A percentile compares a stretch with the other conserved stretches of the same genome.
These are phyloP conservation scores for Aphanomyces euteiches DNA, from an alignment of 352 stramenopile genomes.

Conservation along the genomic window DNA sequence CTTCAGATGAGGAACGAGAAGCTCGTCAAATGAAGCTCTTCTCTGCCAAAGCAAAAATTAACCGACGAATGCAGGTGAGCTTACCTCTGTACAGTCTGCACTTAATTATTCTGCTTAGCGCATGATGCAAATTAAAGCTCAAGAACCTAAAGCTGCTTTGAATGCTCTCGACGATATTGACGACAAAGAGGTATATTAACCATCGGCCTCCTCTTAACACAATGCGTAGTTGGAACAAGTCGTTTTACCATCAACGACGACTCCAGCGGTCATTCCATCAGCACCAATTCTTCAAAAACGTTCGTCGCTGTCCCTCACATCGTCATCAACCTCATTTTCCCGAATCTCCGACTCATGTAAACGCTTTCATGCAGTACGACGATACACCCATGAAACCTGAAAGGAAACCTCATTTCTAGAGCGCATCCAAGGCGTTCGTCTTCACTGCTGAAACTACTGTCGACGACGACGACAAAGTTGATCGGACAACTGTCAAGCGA, in stretches of 20 bases:
- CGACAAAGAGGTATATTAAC: slow-evolving; percentile 57
- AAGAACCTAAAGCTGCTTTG: slow-evolving; percentile 31
- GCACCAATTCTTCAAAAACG: slow-evolving; percentile 23
- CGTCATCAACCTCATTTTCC: slow-evolving; percentile 59
- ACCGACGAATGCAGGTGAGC: slow-evolving; percentile 66
- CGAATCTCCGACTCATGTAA: slow-evolving; percentile 67
- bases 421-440: slow-evolving; percentile 65
- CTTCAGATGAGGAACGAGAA: slow-evolving; percentile 77
- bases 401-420: not conserved
- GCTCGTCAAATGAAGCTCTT: slow-evolving; percentile 84
- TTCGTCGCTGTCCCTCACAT: slow-evolving; percentile 35
- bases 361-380: slow-evolving; percentile 48
- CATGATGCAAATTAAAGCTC: slow-evolving; percentile 63
- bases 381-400: not conserved
- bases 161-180: slow-evolving; percentile 62
- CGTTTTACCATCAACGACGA: slow-evolving; percentile 17
- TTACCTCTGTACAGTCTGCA: not conserved
- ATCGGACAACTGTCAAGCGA: not conserved
- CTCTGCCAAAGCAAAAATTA: slow-evolving; percentile 72
- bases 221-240: slow-evolving; percentile 35
- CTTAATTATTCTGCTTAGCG: slow-evolving; percentile 32
- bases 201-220: not conserved
- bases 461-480: slow-evolving; percentile 29
- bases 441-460: slow-evolving; percentile 44
- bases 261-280: slow-evolving; percentile 1